Percentiles rank a stretch among this genome's conserved stretches.
Conservation (phyloP, 2,329 filamentous ascomycete genomes). For the Cladorrhinum sp. region DNA sequence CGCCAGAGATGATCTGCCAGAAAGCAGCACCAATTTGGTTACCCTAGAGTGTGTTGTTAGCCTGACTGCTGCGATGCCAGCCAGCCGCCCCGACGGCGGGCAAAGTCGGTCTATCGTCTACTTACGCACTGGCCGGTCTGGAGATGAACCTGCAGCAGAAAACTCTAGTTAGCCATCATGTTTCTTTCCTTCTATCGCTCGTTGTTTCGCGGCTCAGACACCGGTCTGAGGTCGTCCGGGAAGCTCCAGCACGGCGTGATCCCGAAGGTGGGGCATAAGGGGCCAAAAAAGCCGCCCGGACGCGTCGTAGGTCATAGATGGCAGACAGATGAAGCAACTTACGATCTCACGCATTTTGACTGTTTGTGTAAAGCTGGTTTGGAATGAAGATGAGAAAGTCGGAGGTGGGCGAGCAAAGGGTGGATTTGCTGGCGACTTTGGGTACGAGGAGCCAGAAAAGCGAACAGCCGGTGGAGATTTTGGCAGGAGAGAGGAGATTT, state of each 20-base stretch:
- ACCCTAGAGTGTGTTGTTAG: conserved; percentile 62
- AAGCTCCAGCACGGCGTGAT: conserved; percentile 9
- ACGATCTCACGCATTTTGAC: conserved; percentile 73
- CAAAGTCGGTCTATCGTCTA: conserved; percentile 26
- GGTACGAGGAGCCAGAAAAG: conserved; percentile 21
- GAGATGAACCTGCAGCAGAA: conserved; percentile 80
- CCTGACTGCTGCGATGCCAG: conserved; percentile 18
- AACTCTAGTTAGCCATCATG: conserved; percentile 54
- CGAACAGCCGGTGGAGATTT: conserved; percentile 26
- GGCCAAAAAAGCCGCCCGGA: conserved; percentile 23
- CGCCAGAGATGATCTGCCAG: conserved; percentile 86
- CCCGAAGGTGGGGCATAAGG: conserved; percentile 31
- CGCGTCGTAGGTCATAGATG: conserved; percentile 25
- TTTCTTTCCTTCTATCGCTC: conserved; percentile 2
- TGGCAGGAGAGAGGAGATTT: conserved; percentile 28
- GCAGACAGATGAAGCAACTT: conserved; percentile 38
- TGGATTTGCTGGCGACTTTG: conserved; percentile 12
- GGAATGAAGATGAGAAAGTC: conserved; percentile 28
- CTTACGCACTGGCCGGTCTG: conserved; percentile 99
- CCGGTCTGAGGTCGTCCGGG: conserved; percentile 11
- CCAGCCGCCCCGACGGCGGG: not conserved
- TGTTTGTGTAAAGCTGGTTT: conserved; percentile 29
- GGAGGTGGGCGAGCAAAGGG: conserved; percentile 20
- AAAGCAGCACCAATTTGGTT: conserved; percentile 99
- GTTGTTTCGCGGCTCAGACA: not conserved